Percentiles rank a stretch among this genome's conserved stretches.
phyloP scores from a whole-genome alignment of 192 early-diverging fungal species.

The Gaertneriomyces semiglobifer region DNA sequence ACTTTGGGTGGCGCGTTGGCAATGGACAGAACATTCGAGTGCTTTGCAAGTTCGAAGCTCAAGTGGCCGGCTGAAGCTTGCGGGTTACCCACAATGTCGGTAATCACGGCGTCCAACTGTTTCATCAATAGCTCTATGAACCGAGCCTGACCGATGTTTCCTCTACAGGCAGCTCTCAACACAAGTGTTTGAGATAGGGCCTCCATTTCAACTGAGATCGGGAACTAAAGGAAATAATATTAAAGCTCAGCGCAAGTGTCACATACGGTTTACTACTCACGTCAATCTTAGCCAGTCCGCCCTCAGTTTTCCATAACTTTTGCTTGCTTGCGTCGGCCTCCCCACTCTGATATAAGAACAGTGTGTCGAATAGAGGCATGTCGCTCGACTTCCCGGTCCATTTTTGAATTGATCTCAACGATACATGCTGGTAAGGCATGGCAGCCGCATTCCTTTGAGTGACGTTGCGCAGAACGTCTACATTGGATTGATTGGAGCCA shows the following conservation, averaged over 20 bases:
- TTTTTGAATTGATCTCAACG: slow-evolving; percentile 3
- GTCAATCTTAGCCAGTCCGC: background rate
- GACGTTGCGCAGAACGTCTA: background rate
- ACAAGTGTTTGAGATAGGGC: background rate
- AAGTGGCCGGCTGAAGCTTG: background rate
- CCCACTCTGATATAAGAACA: slow-evolving; percentile 17
- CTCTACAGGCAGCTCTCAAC: background rate
- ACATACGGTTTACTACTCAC: slow-evolving; percentile 6
- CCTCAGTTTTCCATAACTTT: background rate
- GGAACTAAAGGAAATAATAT: slow-evolving; percentile 2
- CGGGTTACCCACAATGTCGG: background rate
- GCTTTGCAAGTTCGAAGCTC: background rate
- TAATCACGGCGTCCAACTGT: slow-evolving; percentile 10
- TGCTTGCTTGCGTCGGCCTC: background rate
- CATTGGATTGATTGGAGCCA: background rate
- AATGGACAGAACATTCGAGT: background rate
- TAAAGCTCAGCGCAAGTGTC: background rate
- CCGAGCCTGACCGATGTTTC: background rate
- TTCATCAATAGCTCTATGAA: background rate
- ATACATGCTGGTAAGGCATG: slow-evolving; percentile 9
- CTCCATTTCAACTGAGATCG: slow-evolving; percentile 16
- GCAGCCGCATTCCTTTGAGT: background rate
- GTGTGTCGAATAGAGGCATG: slow-evolving; percentile 13
- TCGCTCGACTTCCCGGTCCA: background rate
- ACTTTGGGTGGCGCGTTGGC: slow-evolving; percentile 7